Conservation (phyloP, 75 land plant genomes). For the Pinus albicaulis region DNA sequence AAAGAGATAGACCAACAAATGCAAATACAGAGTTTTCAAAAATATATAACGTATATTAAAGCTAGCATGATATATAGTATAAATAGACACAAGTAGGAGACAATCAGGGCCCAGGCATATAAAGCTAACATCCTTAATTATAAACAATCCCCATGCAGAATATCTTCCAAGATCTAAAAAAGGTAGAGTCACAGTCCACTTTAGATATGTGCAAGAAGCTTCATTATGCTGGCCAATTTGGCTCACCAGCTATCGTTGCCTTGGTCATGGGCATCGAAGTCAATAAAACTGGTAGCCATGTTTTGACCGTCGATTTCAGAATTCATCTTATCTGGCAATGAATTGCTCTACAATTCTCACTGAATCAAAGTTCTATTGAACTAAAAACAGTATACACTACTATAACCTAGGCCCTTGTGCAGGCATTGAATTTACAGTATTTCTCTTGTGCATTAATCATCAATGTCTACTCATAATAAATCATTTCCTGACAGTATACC, state of each 20-base stretch:
- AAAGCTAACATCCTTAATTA: neutral
- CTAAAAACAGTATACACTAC: neutral
- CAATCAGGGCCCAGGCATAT: neutral
- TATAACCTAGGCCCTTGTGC: neutral
- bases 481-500: neutral
- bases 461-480: neutral
- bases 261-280: neutral
- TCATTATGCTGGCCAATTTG: slow-evolving; percentile 7
- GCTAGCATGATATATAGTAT: no score
- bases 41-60: no score
- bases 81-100: neutral
- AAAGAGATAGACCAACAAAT: no score
- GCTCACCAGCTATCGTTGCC: slow-evolving; percentile 2
- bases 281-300: neutral
- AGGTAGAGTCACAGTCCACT: neutral
- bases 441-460: neutral
- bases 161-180: neutral
- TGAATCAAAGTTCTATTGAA: neutral
- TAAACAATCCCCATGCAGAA: neutral
- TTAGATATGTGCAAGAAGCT: slow-evolving; percentile 2
- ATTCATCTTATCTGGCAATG: neutral
- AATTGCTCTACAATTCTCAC: neutral
- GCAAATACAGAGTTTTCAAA: no score
- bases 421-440: neutral
- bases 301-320: neutral